Conservation (phyloP, 1,284 basidiomycete genomes). For the Trichosporon sp. region DNA sequence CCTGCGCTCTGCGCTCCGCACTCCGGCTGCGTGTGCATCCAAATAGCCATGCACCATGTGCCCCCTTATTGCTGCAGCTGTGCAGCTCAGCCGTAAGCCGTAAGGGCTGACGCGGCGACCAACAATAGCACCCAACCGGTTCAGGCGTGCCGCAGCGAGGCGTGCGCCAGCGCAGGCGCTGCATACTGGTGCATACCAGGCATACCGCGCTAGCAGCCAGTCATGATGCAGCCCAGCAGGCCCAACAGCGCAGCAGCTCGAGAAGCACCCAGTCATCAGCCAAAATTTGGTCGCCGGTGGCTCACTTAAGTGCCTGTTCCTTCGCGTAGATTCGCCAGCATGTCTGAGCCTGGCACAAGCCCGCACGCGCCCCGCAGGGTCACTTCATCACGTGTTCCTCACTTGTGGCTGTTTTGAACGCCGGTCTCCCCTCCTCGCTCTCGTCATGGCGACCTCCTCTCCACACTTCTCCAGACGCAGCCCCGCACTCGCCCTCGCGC, state of each 20-base stretch:
- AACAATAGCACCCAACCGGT: too few species aligned
- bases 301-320: background rate
- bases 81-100: background rate
- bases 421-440: background rate
- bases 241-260: background rate
- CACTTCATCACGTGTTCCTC: background rate
- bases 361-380: background rate
- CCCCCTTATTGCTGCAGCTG: too few species aligned
- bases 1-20: background rate
- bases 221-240: background rate
- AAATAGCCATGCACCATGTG: background rate
- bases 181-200: background rate
- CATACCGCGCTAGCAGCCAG: background rate
- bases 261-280: too few species aligned
- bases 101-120: background rate
- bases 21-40: background rate
- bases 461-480: constrained; percentile 16
- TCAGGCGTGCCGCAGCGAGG: background rate
- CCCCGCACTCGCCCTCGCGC: background rate
- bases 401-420: constrained; percentile 2
- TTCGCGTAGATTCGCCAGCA: background rate
- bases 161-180: background rate
- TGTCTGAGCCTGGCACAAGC: background rate
- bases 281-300: constrained; percentile 16
- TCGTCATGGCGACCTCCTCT: background rate